Evolutionary conservation across 805 yeast species (phyloP), one percentile per base, ranked within the genome.

Genomic region (Metschnikowia drakensbergensis): DNA sequence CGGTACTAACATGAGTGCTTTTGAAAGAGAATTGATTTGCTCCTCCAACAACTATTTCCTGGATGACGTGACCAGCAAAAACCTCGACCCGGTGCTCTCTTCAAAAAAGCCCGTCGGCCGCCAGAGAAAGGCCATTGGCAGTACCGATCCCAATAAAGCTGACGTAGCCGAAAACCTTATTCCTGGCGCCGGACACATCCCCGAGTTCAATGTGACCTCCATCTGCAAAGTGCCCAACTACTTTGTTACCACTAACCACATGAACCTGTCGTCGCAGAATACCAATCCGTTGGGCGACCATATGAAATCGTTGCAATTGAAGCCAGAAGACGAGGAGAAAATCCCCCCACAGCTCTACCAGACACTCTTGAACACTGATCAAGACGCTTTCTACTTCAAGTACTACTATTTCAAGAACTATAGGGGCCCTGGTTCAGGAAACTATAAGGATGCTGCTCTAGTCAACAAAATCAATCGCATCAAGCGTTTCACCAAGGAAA

Each of bases 361-460:
- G 54, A 59, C 71, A 33, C 65, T 64, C 4, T 58, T 63, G 39
- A 68, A 61, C 51, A 66, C 64, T 45, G 75, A 71, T 47, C 65
- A 60, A 50, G 76, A 71, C 44, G 61, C 63, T 25, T 59, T 59
- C 52, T 65, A 65, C 48, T 60, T 68, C 35, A 72, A 68, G 52
- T 72, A 72, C 54, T 72, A 63, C 53, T 72, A 71, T 51, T 63
- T 67, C 23, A 70, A 70, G 51, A 62, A 66, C 31, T 71, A 70
- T 47, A 61, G 76, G 40, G 77, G 77, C 0, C 76, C 76, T 2
- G 77, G 77, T 1, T 66, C 71, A 38, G 77, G 77, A 3, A 72
- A 71, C 49, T 72, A 69, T 54, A 72, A 72, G 52, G 77, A 72
- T 54, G 75, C 74, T 0, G 67, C 75, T 2, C 53, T 72, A 36